Evolutionary conservation across 352 stramenopile species (phyloP), one percentile per base, ranked within the genome.

Genomic region (Thraustochytrium striatum): DNA sequence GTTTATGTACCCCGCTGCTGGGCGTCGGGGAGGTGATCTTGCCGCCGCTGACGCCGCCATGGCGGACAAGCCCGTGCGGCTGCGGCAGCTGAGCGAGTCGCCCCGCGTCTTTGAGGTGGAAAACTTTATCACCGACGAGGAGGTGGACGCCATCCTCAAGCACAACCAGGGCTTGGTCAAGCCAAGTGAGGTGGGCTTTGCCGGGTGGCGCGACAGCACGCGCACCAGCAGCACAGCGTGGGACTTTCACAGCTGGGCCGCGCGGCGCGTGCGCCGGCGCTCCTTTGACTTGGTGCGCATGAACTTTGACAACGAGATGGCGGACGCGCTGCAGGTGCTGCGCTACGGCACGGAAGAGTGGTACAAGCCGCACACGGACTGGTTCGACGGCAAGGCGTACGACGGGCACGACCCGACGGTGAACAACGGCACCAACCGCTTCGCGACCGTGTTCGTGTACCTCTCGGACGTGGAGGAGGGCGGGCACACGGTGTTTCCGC

Each of bases 401-500:
- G 58, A 81, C 43, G 19, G 39, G 9, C 35, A 82, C 1, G 30
- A 81, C 44, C 59, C 58, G 35, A 7, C 16, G 9, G 28, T 41
- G 21, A 30, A 82, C 32, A 81, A 81, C 68, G 90, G 90, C 32
- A 88, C 86, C 1, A 97, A 99, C 87, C 89, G 95, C 19, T 97
- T 94, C 83, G 93, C 94, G 25, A 98, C 95, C 61, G 85, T 99
- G 2, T 97, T 98, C 82, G 87, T 97, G 69, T 99, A 99, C 85
- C 85, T 99, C 50, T 97, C 91, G 83, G 94, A 97, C 83, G 89
- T 98, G 65, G 91, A 90, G 68, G 93, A 97, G 79, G 96, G 96
- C 16, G 96, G 96, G 30, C 92, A 98, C 84, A 99, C 95, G 0
- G 92, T 98, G 16, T 99, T 99, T 85, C 95, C 89, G 28, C 58